Percentiles rank a stretch among this genome's conserved stretches.
phyloP scores from a whole-genome alignment of 345 rosid genomes.

The Triadica sebifera region DNA sequence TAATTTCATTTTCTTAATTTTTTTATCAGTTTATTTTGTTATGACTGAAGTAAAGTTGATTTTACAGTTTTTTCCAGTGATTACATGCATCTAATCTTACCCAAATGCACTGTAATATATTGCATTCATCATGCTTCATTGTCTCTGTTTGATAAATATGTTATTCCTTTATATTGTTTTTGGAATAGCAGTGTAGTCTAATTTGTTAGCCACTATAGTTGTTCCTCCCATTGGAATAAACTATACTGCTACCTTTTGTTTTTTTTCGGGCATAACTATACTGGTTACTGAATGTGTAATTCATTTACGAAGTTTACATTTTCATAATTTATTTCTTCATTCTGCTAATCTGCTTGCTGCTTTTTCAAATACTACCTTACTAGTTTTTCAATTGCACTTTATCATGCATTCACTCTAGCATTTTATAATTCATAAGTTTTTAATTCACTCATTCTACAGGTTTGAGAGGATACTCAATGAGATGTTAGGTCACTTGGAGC shows the following conservation, averaged over 20 bases:
- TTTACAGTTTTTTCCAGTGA: neutral
- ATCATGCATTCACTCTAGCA: neutral
- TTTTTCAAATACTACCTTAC: neutral
- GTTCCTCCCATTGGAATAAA: neutral
- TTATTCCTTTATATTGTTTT: neutral
- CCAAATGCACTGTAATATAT: neutral
- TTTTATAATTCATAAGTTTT: neutral
- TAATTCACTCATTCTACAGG: slow-evolving; percentile 37
- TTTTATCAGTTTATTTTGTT: neutral
- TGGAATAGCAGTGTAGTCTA: neutral
- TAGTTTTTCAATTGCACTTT: neutral
- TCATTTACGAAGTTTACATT: neutral
- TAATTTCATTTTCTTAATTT: neutral
- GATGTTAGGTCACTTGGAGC: slow-evolving; percentile 84
- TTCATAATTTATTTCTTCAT: too few species aligned
- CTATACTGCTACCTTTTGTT: neutral
- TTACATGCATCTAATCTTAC: neutral
- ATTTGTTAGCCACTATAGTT: neutral
- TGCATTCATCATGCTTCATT: neutral
- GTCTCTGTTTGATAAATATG: neutral
- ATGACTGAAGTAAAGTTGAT: neutral
- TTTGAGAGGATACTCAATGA: slow-evolving; percentile 66
- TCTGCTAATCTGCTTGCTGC: neutral
- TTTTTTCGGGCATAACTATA: too few species aligned
- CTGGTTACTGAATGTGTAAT: neutral